These are phyloP conservation scores for Penicillium taxi DNA, from an alignment of 495 filamentous ascomycete genomes.

Conservation along the genomic window DNA sequence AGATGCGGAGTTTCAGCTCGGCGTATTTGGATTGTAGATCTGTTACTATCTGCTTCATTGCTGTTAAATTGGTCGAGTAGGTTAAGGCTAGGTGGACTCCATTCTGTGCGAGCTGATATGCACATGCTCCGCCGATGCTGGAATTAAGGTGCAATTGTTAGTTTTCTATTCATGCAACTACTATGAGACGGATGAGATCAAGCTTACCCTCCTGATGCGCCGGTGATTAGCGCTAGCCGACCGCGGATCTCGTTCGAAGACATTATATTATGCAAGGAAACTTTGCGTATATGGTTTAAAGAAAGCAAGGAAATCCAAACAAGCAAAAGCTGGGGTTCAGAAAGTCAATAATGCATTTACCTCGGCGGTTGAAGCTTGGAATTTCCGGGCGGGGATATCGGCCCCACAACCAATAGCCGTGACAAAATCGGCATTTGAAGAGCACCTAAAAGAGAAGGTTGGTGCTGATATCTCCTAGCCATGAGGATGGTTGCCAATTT, in stretches of 20 bases:
- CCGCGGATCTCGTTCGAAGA: constrained; percentile 45
- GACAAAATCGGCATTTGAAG: constrained; percentile 2
- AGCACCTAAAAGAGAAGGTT: constrained; percentile 33
- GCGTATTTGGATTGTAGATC: constrained; percentile 29
- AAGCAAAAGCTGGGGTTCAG: constrained; percentile 2
- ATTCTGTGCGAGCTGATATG: constrained; percentile 45
- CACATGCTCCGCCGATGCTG: constrained; percentile 56
- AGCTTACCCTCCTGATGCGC: constrained; percentile 56
- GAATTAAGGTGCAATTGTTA: background rate
- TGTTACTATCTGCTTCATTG: constrained; percentile 37
- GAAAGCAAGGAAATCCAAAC: background rate
- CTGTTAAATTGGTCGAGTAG: constrained; percentile 45
- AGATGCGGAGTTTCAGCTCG: constrained; percentile 35
- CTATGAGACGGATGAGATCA: too few species aligned
- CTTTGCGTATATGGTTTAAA: background rate
- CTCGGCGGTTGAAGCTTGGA: constrained; percentile 14
- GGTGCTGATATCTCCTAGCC: constrained; percentile 37
- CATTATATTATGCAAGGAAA: constrained; percentile 11
- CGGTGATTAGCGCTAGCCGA: constrained; percentile 55
- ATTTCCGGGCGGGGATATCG: constrained; percentile 17
- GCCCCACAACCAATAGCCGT: constrained; percentile 21
- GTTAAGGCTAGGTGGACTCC: constrained; percentile 54
- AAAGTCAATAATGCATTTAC: constrained; percentile 13
- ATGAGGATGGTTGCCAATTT: constrained; percentile 34
- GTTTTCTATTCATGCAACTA: background rate